Evolutionary conservation across 2,329 filamentous ascomycete genomes (phyloP).

Genomic region (Penicillium sp.): DNA sequence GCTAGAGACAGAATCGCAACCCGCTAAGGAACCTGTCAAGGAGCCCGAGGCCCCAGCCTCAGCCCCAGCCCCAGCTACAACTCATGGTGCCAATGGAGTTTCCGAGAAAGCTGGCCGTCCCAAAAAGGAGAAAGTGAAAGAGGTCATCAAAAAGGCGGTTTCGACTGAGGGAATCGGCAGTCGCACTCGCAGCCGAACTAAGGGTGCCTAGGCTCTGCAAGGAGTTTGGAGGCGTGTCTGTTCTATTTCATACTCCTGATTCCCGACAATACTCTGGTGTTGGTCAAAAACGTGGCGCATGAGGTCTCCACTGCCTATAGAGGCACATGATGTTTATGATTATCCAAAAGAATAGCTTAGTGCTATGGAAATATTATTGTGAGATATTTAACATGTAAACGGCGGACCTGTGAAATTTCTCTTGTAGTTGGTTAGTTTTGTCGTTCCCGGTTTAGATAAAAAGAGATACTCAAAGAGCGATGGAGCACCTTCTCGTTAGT

Average conservation of each 20-base stretch:
- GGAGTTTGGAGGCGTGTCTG: not conserved
- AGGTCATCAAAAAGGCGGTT: slow-evolving; percentile 26
- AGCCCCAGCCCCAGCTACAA: not conserved
- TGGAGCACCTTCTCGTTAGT: not conserved
- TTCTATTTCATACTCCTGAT: not conserved
- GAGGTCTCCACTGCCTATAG: not conserved
- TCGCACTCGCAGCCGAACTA: slow-evolving; percentile 41
- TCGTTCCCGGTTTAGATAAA: too few relatives aligned
- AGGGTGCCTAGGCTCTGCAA: slow-evolving; percentile 20
- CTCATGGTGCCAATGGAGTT: slow-evolving; percentile 19
- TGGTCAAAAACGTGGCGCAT: not conserved
- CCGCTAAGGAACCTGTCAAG: slow-evolving; percentile 10
- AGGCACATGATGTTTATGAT: not conserved
- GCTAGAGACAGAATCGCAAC: slow-evolving; percentile 12
- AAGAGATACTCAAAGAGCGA: not conserved
- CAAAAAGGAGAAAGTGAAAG: slow-evolving; percentile 33
- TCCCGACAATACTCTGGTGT: not conserved
- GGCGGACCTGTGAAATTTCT: too few relatives aligned
- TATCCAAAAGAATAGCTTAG: not conserved
- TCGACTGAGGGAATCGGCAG: slow-evolving; percentile 38
- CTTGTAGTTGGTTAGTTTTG: too few relatives aligned
- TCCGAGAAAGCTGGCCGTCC: slow-evolving; percentile 32
- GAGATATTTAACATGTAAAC: not conserved
- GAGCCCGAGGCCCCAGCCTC: slow-evolving; percentile 9
- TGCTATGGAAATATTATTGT: not conserved